Evolutionary conservation across 2,329 filamentous ascomycete species (phyloP).

Genomic region (Juglanconis oblonga): DNA sequence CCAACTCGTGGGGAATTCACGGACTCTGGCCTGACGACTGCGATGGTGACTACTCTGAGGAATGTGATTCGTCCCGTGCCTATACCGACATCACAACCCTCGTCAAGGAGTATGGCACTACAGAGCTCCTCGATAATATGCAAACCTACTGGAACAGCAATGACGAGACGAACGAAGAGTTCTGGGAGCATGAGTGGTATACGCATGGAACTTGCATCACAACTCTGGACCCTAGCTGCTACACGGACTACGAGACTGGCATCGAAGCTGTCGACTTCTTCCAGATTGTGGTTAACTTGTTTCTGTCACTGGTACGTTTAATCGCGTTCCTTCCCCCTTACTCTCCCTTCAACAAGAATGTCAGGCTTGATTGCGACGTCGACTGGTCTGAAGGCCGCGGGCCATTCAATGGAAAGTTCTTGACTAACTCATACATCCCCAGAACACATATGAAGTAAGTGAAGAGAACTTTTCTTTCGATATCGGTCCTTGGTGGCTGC

Average conservation of each 20-base stretch:
- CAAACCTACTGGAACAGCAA: slow-evolving; percentile 17
- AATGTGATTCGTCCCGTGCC: slow-evolving; percentile 10
- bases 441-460: slow-evolving; percentile 17
- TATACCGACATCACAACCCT: slow-evolving; percentile 15
- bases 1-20: slow-evolving; percentile 18
- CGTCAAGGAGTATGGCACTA: slow-evolving; percentile 11
- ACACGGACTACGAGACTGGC: slow-evolving; percentile 11
- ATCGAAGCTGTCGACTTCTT: slow-evolving; percentile 17
- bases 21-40: slow-evolving; percentile 18
- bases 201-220: slow-evolving; percentile 16
- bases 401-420: background rate
- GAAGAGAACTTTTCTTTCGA: too few species aligned
- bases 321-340: background rate
- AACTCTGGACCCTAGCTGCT: slow-evolving; percentile 14
- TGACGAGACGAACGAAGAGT: slow-evolving; percentile 7
- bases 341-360: background rate
- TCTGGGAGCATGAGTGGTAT: slow-evolving; percentile 19
- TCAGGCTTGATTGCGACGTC: too few species aligned
- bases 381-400: too few species aligned
- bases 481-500: too few species aligned
- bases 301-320: slow-evolving; percentile 6
- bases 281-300: slow-evolving; percentile 13
- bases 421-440: background rate
- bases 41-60: slow-evolving; percentile 8
- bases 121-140: slow-evolving; percentile 10